Base-by-base conservation (phyloP, 805 yeast genomes). In the Wickerhamomyces canadensis region DNA sequence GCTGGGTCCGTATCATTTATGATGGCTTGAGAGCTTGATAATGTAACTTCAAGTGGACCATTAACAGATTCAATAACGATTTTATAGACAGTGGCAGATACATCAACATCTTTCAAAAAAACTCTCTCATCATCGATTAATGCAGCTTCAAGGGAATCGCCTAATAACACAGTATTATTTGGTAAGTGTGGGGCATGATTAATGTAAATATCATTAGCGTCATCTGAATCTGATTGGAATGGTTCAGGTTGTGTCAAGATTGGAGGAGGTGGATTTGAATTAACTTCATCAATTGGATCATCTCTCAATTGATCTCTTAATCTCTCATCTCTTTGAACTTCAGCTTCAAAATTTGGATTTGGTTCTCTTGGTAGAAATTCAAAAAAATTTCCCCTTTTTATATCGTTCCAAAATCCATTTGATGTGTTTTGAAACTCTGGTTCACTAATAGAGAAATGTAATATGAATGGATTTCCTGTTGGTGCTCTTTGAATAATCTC, bases 311-410 rank as follows among this genome's bases (percentile, higher is more conserved):
- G 51, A 26, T 44, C 43, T 40, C 54, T 48, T 21, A 52, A 25
- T 30, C 55, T 37, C 23, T 46, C 42, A 37, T 45, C 49, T 39
- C 57, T 45, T 36, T 48, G 51, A 9, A 44, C 45, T 33, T 55
- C 57, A 7, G 40, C 43, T 19, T 46, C 45, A 30, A 45, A 55
- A 27, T 46, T 33, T 19, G 57, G 58, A 37, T 54, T 54, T 25
- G 60, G 57, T 26, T 49, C 54, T 37, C 52, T 48, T 26, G 62
- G 61, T 19, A 55, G 41, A 32, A 52, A 57, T 15, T 57, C 62
- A 45, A 58, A 56, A 4, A 52, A 34, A 8, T 38, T 42, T 1
- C 59, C 61, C 21, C 39, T 45, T 32, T 34, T 49, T 22, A 57
- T 21, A 31, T 55, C 60, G 25, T 34, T 45, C 61, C 61, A 57